Evolutionary conservation across 345 rosid species (phyloP), one percentile per base, ranked within the genome.

Genomic region (Bruguiera sexangula): DNA sequence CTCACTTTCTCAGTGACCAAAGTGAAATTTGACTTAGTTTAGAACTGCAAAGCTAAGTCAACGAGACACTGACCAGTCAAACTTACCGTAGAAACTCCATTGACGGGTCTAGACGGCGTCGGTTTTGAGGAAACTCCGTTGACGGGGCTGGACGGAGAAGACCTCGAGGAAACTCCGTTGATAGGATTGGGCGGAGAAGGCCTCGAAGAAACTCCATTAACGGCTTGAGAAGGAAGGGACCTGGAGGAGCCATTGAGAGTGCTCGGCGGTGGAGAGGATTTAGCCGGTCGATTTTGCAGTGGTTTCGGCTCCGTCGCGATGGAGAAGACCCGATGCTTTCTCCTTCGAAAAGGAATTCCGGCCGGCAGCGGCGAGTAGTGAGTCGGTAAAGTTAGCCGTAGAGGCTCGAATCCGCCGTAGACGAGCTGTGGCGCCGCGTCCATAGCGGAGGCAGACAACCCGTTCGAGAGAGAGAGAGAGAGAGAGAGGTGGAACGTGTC

Each of bases 231-330:
- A 34, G 65, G 56, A 30, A 65, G 63, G 6, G 86, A 66, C 46
- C 67, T 70, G 21, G 86, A 74, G 37, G 89, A 76, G 66, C 86
- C 88, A 62, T 83, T 85, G n/a, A 65, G 68, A 65, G 62, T 52
- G 26, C 22, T 30, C 18, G 64, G 43, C 2, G 62, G 61, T 20
- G 76, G 63, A 19, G 80, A 60, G 3, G 92, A 65, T 69, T 74
- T 72, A 11, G 79, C 58, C n/a, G 82, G 75, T 8, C 71, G 72
- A 16, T 83, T 76, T 65, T 72, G 83, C 5, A 83, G 52, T 26
- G 96, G 91, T 73, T 88, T 91, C 20, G 96, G 88, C 26, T 91
- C 92, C 56, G 95, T 78, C 18, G 96, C 89, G 53, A 91, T 83
- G 43, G 97, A 93, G 31, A 81, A 65, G 52, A 87, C 82, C 39